phyloP scores from a whole-genome alignment of 2,329 filamentous ascomycete genomes.

The Claviceps fusiformis region DNA sequence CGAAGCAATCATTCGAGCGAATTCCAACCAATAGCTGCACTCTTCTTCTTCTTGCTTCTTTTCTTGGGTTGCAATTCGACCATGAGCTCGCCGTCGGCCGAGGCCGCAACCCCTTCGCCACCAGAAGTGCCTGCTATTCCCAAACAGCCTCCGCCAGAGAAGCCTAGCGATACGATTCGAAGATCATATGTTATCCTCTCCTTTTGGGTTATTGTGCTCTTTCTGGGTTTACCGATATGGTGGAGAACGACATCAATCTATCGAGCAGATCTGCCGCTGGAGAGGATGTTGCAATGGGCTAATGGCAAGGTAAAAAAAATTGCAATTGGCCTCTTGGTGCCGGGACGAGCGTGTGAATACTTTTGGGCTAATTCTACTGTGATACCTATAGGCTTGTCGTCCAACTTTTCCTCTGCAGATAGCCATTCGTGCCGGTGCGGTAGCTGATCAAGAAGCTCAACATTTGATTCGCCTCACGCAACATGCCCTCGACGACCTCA shows the following conservation, averaged over 20 bases:
- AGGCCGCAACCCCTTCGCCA: slow-evolving; percentile 8
- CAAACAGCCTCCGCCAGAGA: slow-evolving; percentile 61
- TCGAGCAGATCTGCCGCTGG: slow-evolving; percentile 67
- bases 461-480: slow-evolving; percentile 70
- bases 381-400: slow-evolving; percentile 56
- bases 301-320: slow-evolving; percentile 60
- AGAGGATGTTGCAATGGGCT: slow-evolving; percentile 80
- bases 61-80: neutral
- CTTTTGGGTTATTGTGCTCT: slow-evolving; percentile 79
- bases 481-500: slow-evolving; percentile 71
- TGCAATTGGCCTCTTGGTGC: neutral
- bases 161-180: slow-evolving; percentile 50
- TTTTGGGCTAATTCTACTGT: slow-evolving; percentile 1
- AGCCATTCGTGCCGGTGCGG: slow-evolving; percentile 53
- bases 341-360: neutral
- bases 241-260: slow-evolving; percentile 91
- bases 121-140: slow-evolving; percentile 3
- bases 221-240: slow-evolving; percentile 86
- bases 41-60: too few species aligned
- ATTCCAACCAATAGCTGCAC: neutral
- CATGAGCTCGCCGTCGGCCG: slow-evolving; percentile 7
- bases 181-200: slow-evolving; percentile 67
- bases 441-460: slow-evolving; percentile 55
- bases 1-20: neutral
- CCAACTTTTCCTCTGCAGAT: slow-evolving; percentile 81